Base-by-base conservation (phyloP, 2,329 filamentous ascomycete genomes). In the Ceratocystis smalleyi region DNA sequence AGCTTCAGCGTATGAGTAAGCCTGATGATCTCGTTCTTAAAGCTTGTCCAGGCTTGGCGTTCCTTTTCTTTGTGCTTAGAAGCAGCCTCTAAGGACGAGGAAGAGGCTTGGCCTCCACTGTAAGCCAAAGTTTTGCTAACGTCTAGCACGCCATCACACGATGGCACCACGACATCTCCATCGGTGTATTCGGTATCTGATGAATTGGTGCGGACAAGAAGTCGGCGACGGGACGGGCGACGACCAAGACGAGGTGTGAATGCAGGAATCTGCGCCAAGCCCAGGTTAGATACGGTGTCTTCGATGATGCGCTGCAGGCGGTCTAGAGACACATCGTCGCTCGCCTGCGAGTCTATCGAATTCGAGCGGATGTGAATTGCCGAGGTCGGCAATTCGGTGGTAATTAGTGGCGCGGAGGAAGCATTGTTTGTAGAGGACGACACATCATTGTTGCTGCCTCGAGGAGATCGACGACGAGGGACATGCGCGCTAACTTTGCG, bases 11-110 rank as follows among this genome's bases (percentile, higher is more conserved):
- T 99, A 73, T 97, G 94, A 0, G 89, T 81, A 65, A 97, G 79
- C 45, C 91, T 87, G 64, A 97, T 81, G 67, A 97, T 94, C 72
- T 99, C 92, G 67, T 85, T 87, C 74, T 96, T 96, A 79, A 96
- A 99, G 7, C 74, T 78, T n/a, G 82, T 72, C 94, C 92, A 96
- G 2, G 85, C 85, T 71, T 89, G 85, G 51, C 78, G 81, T 66
- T 92, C 89, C 71, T 87, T 89, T 40, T 81, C 79, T 32, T 51
- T 66, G 47, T 79, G 78, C 65, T 75, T 77, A 17, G 57, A 61
- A 27, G 51, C 17, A 7, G 8, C 45, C n/a, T 65, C 63, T 45
- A 59, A 61, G 55, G 74, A 71, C 17, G 77, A 76, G 32, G 73
- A 72, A 2, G 72, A 70, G 22, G 72, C 71, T 30, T 71, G 71